phyloP scores from a whole-genome alignment of 2,329 filamentous ascomycete genomes.

The Calonectria naviculata region DNA sequence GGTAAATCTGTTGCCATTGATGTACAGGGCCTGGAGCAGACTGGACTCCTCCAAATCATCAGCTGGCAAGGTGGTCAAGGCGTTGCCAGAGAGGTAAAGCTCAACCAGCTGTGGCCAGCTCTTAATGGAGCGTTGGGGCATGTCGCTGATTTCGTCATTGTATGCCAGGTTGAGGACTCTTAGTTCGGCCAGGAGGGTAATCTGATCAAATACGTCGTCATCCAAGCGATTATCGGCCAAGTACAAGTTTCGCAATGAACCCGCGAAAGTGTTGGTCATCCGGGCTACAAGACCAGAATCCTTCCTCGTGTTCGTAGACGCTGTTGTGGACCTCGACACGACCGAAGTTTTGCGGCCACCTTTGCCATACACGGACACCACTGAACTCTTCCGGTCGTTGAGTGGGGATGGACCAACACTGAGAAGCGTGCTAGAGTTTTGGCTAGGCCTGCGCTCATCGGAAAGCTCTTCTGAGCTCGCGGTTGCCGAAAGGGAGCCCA shows the following conservation, averaged over 20 bases:
- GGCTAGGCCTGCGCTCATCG: constrained; percentile 82
- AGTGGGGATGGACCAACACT: constrained; percentile 81
- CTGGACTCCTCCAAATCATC: constrained; percentile 94
- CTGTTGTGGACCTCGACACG: constrained; percentile 73
- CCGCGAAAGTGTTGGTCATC: constrained; percentile 87
- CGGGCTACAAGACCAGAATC: constrained; percentile 88
- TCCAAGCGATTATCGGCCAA: constrained; percentile 94
- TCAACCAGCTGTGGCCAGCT: constrained; percentile 92
- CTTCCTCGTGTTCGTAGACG: constrained; percentile 73
- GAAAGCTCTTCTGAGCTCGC: constrained; percentile 83
- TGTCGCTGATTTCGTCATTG: constrained; percentile 87
- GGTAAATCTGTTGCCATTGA: constrained; percentile 98
- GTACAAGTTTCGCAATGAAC: constrained; percentile 84
- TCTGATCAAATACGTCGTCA: constrained; percentile 94
- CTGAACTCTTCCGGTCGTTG: constrained; percentile 81
- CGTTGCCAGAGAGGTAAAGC: constrained; percentile 94
- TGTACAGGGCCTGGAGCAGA: constrained; percentile 87
- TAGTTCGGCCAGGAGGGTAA: constrained; percentile 84
- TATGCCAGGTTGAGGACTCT: constrained; percentile 93
- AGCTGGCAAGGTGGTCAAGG: constrained; percentile 88
- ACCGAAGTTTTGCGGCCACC: constrained; percentile 88
- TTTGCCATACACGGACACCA: constrained; percentile 83
- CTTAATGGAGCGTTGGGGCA: constrained; percentile 88
- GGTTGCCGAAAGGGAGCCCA: constrained; percentile 63
- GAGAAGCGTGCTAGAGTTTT: constrained; percentile 80